These are phyloP conservation scores for Dioscorea zingiberensis DNA, from an alignment of 106 monocot species.

Conservation along the genomic window DNA sequence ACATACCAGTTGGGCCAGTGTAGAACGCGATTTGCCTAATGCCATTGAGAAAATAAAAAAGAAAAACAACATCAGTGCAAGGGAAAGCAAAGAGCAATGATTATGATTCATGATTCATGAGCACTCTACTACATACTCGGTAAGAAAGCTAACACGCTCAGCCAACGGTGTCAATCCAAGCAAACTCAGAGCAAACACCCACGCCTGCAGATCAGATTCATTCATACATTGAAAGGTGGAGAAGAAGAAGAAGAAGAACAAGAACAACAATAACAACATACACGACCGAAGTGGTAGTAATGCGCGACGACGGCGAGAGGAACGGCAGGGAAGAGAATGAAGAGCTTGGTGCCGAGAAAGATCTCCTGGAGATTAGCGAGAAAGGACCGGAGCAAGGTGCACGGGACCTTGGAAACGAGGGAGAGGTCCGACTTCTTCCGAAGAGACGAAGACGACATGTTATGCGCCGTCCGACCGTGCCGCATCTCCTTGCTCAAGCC, in stretches of 20 bases:
- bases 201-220: no score
- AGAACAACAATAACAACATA: background rate
- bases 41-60: background rate
- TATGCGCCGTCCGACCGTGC: slow-evolving; percentile 64
- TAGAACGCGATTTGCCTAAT: slow-evolving; percentile 77
- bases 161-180: slow-evolving; percentile 61
- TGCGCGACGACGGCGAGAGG: slow-evolving; percentile 58
- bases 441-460: slow-evolving; percentile 74
- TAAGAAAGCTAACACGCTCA: slow-evolving; percentile 72
- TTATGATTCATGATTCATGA: background rate
- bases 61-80: no score
- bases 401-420: slow-evolving; percentile 48
- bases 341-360: slow-evolving; percentile 87
- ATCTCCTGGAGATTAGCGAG: slow-evolving; percentile 80
- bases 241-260: no score
- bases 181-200: slow-evolving; percentile 58
- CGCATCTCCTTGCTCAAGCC: slow-evolving; percentile 25
- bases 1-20: slow-evolving; percentile 77
- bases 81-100: no score
- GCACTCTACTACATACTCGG: slow-evolving; percentile 57
- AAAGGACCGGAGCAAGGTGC: slow-evolving; percentile 28
- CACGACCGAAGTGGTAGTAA: slow-evolving; percentile 34
- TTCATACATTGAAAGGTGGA: no score
- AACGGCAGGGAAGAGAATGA: slow-evolving; percentile 70
- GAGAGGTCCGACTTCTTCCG: slow-evolving; percentile 72